Evolutionary conservation across 2,329 filamentous ascomycete species (phyloP), one percentile per base, ranked within the genome.

Genomic region (Arthrobotrys conoides): DNA sequence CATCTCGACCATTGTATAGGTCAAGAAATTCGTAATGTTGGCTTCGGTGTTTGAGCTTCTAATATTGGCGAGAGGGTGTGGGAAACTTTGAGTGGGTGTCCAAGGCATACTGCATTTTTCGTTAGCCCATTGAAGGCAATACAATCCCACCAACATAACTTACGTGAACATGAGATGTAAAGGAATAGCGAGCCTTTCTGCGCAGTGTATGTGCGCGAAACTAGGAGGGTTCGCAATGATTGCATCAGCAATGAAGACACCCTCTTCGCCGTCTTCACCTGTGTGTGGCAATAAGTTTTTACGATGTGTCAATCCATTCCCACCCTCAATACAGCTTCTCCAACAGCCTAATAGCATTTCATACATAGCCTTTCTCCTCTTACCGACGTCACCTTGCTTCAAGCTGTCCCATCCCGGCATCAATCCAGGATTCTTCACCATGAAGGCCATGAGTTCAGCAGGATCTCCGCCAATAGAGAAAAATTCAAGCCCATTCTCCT

Each of bases 81-180:
- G 92, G 81, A 97, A 97, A 0, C 91, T 89, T 83, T 93, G 90
- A 0, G 94, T 97, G 0, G 93, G 91, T 0, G 92, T 92, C 91
- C 93, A 97, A 0, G 94, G 94, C 93, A 97, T 97, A 0, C 89
- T 89, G 76, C 14, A 72, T 71, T 75, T 44, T 2, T 44, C n/a
- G 27, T 76, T 16, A 78, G 75, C 27, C 44, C 38, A 8, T 6
- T 30, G n/a, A 4, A 30, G 6, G 18, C 36, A 4, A 57, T 12
- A 22, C 41, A 33, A 41, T 20, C 30, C 46, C 44, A 44, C 68
- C 49, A 65, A 3, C 22, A 6, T 18, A 3, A 87, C 90, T 84
- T 86, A 92, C 89, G 94, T 97, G 85, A 97, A 97, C 92, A 97
- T 96, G 84, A 97, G 89, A 81, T 94, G 92, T 8, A 93, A 83